Evolutionary conservation across 2,329 filamentous ascomycete species (phyloP), one percentile per base, ranked within the genome.

Genomic region (Ophiostoma australiae): DNA sequence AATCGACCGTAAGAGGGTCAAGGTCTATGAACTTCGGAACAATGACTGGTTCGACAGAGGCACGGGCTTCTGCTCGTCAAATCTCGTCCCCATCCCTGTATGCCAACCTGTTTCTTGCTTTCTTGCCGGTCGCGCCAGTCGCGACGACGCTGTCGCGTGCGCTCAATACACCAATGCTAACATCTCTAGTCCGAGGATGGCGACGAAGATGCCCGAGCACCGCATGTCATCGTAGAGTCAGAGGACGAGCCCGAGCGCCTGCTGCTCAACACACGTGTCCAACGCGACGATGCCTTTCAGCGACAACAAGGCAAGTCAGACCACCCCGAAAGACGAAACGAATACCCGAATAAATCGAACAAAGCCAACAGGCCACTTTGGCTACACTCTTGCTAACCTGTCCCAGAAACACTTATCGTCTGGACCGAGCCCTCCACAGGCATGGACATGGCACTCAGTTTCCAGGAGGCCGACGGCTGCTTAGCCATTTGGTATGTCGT

Each of bases 11-110:
- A 89, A 87, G 80, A 87, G 95, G 85, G 95, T 98, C 81, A 99
- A 99, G 85, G 95, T 99, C 79, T 99, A 99, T 81, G 95, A 98
- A 84, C 87, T 99, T 77, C 93, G 92, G 80, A 93, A 97, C 82
- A 97, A 97, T 86, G 95, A 98, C 88, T 99, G 95, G 95, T 97
- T 94, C 80, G 95, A 99, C 82, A 87, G 94, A 78, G 95, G 95
- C 74, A 99, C 95, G 67, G 95, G 95, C 74, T 97, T 97, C 81
- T 98, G 95, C 80, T 92, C 89, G 72, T 93, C 94, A 67, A 86
- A 89, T 74, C 87, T 91, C 74, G 82, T 90, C 74, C 86, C 89
- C 80, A 91, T 95, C 39, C 23, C 41, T 23, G 66, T 67, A 87
- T 65, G 61, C 39, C 17, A 35, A 4, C 8, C 27, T 27, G 65